Base-by-base conservation (phyloP, 352 stramenopile genomes). In the Albugo candida region DNA sequence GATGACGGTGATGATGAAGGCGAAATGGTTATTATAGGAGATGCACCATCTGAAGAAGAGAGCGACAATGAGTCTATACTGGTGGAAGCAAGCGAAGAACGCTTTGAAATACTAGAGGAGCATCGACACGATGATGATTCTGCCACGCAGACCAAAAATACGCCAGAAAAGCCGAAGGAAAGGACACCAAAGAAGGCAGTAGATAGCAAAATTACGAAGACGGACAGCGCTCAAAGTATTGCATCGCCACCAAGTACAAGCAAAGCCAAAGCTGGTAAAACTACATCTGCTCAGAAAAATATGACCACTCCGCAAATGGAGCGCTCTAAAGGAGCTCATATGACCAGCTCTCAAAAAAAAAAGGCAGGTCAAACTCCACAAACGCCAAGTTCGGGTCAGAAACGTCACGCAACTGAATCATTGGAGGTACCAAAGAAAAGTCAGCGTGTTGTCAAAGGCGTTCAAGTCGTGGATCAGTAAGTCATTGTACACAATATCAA, bases 101-200 rank as follows among this genome's bases (percentile, higher is more conserved):
- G 74, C 49, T 85, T 87, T 39, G 74, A 91, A 54, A 63, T 86
- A 13, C 48, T 87, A 18, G 74, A 87, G 39, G 77, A 91, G 58
- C 67, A 67, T 38, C 17, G 73, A 17, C 65, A 82, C 48, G 70
- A 59, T 20, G 64, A 83, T 31, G 55, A 2, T 41, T 14, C 36
- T 44, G 60, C 70, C 47, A 61, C 63, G 24, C 54, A 58, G 50
- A 21, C 53, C n/a, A 57, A 59, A 31, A 50, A 65, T 44, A 51
- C 56, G 1, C 21, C 34, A 1, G 46, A 16, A 6, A 74, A 66
- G 52, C 42, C 54, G 45, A 39, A 36, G 10, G 62, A 64, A 53
- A 44, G 60, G 47, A 42, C 57, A 2, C 38, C 41, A 1, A 41
- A 41, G 36, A 41, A 41, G 36, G 14, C 14, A 14, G 14, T 16